Conservation (phyloP, 2,329 filamentous ascomycete genomes). For the Nigrospora osmanthi region DNA sequence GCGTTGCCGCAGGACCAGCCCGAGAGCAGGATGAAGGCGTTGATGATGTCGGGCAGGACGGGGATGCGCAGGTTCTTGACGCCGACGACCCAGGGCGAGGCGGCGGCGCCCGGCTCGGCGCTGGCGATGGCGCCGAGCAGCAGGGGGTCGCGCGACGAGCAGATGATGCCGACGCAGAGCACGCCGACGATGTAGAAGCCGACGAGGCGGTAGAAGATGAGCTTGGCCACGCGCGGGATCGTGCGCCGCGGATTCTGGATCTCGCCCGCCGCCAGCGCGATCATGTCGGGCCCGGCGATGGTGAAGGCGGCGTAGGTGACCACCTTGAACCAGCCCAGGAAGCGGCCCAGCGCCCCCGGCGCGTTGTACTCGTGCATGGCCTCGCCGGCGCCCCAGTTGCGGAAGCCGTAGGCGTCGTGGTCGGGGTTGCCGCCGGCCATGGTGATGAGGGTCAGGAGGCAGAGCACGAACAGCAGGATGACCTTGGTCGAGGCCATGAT, state of each 20-base stretch:
- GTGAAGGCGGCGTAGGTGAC: conserved; percentile 54
- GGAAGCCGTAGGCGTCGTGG: conserved; percentile 46
- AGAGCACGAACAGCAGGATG: conserved; percentile 42
- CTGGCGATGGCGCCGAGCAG: conserved; percentile 46
- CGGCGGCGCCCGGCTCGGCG: conserved; percentile 39
- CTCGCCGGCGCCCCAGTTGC: conserved; percentile 29
- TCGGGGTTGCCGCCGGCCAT: conserved; percentile 57
- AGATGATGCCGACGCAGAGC: conserved; percentile 48
- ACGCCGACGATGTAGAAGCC: conserved; percentile 55
- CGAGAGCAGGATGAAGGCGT: conserved; percentile 29
- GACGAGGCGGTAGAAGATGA: conserved; percentile 55
- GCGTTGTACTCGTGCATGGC: conserved; percentile 7
- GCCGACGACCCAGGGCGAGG: conserved; percentile 43
- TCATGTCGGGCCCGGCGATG: conserved; percentile 50
- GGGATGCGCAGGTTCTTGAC: conserved; percentile 46
- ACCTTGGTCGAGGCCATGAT: conserved; percentile 51
- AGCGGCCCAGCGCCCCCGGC: conserved; percentile 43
- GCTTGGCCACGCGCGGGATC: conserved; percentile 53
- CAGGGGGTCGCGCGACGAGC: conserved; percentile 48
- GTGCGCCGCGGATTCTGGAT: conserved; percentile 46
- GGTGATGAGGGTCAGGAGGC: conserved; percentile 52
- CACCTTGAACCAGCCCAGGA: conserved; percentile 38
- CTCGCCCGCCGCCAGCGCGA: conserved; percentile 34
- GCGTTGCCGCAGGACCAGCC: conserved; percentile 14
- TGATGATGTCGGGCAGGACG: conserved; percentile 49